A percentile compares a stretch with the other conserved stretches of the same genome.
phyloP scores from a whole-genome alignment of 176 grass and related monocot genomes.

The Metroxylon sagu region DNA sequence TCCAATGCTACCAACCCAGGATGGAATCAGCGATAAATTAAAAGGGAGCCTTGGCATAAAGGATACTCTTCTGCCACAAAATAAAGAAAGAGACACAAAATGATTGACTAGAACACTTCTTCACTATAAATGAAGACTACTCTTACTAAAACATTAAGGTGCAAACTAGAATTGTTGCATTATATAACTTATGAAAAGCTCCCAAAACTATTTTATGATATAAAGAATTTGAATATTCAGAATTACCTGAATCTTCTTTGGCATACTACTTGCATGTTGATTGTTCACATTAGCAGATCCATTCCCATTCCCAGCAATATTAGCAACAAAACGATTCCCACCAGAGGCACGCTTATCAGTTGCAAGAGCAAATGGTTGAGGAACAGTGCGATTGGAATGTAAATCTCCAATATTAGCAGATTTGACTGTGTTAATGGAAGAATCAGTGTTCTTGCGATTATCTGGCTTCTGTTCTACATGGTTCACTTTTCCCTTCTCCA shows the following conservation, averaged over 20 bases:
- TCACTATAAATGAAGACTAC: too few relatives aligned
- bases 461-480: constrained; percentile 2
- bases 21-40: too few relatives aligned
- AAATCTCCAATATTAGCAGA: constrained; percentile 31
- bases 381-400: constrained; percentile 32
- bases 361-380: constrained; percentile 52
- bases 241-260: constrained; percentile 16
- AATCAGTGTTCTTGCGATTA: constrained; percentile 14
- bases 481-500: constrained; percentile 23
- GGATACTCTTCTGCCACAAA: too few relatives aligned
- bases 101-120: too few relatives aligned
- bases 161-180: too few relatives aligned
- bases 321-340: constrained; percentile 32
- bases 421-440: constrained; percentile 24
- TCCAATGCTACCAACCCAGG: too few relatives aligned
- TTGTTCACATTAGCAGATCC: constrained; percentile 33
- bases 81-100: too few relatives aligned
- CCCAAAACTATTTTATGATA: background rate
- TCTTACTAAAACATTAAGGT: too few relatives aligned
- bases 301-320: constrained; percentile 26
- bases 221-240: background rate
- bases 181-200: background rate
- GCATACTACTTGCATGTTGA: constrained; percentile 29
- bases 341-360: constrained; percentile 47
- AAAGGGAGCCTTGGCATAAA: too few relatives aligned